Evolutionary conservation across 768 basidiomycete species (phyloP), one percentile per base, ranked within the genome.

Genomic region (Saitozyma sp.): DNA sequence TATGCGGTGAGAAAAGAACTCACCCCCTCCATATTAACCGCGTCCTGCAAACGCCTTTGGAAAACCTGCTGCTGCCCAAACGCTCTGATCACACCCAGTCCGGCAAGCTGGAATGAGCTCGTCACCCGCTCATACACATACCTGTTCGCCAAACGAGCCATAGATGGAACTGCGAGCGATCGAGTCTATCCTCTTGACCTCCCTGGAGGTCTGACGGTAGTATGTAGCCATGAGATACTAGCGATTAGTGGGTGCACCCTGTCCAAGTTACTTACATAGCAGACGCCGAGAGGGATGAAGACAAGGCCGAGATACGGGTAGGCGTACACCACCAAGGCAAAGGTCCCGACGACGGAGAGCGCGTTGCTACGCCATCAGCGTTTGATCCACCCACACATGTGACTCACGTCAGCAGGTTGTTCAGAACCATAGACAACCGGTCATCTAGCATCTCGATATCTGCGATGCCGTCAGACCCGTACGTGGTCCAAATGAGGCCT

Each of bases 401-500:
- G 17, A 58, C 68, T 50, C 45, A 73, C 69, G 56, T 54, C 3
- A 71, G 46, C 8, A 67, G 42, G 6, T 55, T 53, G 48, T 68
- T 54, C 42, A 60, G 56, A 16, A 65, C 40, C n/a, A 63, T 54
- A 6, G 73, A 50, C 40, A 75, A 51, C 16, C 69, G 19, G 54
- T 76, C 74, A 56, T 80, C 79, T 10, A 80, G 55, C 43, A 67
- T 65, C 42, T 74, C 67, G 48, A 81, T 67, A 59, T 81, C 80
- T 66, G 41, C 5, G 3, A 19, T 41, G 39, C 42, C 1, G 17
- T 39, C 17, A 45, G 45, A 11, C 14, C 38, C 45, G 39, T 20
- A 45, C 42, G 46, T 41, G 50, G 16, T 64, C 86, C 87, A 2
- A 86, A 86, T 16, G 8, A 39, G 40, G 5, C 29, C 29, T 41